phyloP scores from a whole-genome alignment of 345 rosid species.

The Dipteronia dyeriana region DNA sequence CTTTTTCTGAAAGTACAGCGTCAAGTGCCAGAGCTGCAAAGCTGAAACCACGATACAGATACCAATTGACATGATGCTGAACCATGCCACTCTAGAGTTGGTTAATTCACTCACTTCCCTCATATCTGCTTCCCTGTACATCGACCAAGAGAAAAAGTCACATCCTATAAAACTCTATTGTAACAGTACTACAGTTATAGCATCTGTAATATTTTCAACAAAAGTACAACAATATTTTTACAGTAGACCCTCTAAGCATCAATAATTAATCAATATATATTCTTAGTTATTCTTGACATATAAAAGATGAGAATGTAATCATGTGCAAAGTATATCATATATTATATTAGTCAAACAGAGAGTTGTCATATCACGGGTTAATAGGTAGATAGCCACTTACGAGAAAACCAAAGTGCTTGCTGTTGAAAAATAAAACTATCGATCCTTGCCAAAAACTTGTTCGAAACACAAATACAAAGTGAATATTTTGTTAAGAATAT shows the following conservation, averaged over 20 bases:
- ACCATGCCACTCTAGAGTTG: constrained; percentile 77
- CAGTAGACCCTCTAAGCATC: not conserved
- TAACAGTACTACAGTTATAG: not conserved
- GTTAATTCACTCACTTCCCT: constrained; percentile 71
- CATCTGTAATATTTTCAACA: not conserved
- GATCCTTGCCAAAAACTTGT: not conserved
- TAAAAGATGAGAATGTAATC: not conserved
- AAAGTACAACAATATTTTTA: not conserved
- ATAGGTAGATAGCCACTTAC: not conserved
- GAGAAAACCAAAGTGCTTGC: not conserved
- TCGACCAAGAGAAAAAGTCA: not conserved
- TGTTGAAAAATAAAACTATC: not conserved
- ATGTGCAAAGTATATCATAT: not conserved
- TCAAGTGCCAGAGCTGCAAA: constrained; percentile 75
- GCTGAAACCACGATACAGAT: constrained; percentile 62
- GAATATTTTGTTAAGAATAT: not conserved
- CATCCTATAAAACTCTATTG: not conserved
- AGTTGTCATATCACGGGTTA: not conserved
- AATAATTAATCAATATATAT: not conserved
- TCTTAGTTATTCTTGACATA: not conserved
- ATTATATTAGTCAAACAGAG: not conserved
- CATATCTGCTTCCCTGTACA: constrained; percentile 72
- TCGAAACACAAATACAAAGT: not conserved
- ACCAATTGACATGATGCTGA: constrained; percentile 75
- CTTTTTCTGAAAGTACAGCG: constrained; percentile 78